These are phyloP conservation scores for Russula emetica DNA, from an alignment of 768 basidiomycete species.

Conservation along the genomic window DNA sequence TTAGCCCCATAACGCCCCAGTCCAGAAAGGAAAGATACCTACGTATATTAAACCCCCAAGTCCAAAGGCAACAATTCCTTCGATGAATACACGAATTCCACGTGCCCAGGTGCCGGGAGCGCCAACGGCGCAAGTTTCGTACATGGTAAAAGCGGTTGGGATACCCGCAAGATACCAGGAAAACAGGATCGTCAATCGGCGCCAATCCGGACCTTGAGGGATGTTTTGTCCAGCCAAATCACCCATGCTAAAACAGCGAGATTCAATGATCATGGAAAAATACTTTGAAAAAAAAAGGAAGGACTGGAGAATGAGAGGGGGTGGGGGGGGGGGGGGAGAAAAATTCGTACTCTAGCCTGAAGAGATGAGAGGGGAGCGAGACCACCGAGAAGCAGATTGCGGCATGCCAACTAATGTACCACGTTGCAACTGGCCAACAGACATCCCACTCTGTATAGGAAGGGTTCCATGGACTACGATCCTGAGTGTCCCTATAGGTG, in stretches of 20 bases:
- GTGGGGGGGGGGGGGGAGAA: neutral
- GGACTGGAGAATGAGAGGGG: too few relatives aligned
- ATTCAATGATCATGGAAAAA: too few relatives aligned
- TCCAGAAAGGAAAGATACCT: neutral
- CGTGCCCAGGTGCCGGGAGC: slow-evolving; percentile 20
- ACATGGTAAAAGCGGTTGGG: slow-evolving; percentile 3
- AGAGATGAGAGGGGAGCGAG: slow-evolving; percentile 15
- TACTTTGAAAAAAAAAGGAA: too few relatives aligned
- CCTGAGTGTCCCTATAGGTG: slow-evolving; percentile 2
- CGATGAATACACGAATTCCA: slow-evolving; percentile 14
- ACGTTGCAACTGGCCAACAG: slow-evolving; percentile 19
- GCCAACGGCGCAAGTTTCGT: neutral
- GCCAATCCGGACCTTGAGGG: slow-evolving; percentile 14
- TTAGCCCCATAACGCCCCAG: neutral
- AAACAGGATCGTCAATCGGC: neutral
- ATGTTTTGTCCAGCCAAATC: neutral
- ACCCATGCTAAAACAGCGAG: neutral
- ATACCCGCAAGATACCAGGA: slow-evolving; percentile 16
- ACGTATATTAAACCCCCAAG: slow-evolving; percentile 14
- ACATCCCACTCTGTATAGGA: slow-evolving; percentile 15
- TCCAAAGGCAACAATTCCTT: slow-evolving; percentile 18
- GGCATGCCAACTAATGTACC: slow-evolving; percentile 22
- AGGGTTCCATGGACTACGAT: neutral
- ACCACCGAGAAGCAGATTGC: slow-evolving; percentile 17
- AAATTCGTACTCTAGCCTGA: slow-evolving; percentile 9